A percentile compares a stretch with the other conserved stretches of the same genome.
phyloP scores from a whole-genome alignment of 163 green algal genomes.

The Scenedesmus sp. region DNA sequence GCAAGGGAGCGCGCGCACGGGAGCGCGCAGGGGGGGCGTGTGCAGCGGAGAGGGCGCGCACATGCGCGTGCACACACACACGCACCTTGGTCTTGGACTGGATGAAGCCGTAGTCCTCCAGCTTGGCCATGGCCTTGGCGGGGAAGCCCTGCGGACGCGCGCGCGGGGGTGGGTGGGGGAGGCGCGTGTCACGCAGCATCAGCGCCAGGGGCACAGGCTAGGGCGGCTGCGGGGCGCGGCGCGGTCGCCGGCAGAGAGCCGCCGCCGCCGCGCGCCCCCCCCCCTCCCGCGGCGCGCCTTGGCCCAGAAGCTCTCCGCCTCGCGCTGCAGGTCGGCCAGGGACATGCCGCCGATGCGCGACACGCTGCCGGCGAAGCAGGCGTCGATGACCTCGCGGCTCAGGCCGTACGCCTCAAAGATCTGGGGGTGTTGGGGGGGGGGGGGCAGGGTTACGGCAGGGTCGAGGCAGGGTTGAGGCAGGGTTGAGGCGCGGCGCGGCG shows the following conservation, averaged over 20 bases:
- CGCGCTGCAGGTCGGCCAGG: slow-evolving; percentile 89
- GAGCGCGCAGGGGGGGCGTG: too few relatives aligned
- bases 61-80: too few relatives aligned
- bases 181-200: too few relatives aligned
- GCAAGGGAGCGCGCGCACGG: too few relatives aligned
- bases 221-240: too few relatives aligned
- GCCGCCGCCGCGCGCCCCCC: background rate
- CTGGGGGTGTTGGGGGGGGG: too few relatives aligned
- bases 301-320: slow-evolving; percentile 91
- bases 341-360: slow-evolving; percentile 90
- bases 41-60: too few relatives aligned
- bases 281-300: slow-evolving; percentile 68
- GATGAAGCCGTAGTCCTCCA: slow-evolving; percentile 99
- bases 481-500: too few relatives aligned
- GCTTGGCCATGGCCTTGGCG: slow-evolving; percentile 88
- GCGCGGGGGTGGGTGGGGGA: too few relatives aligned
- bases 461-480: too few relatives aligned
- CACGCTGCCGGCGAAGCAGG: slow-evolving; percentile 86
- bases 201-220: background rate
- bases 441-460: background rate
- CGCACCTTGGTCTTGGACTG: slow-evolving; percentile 73
- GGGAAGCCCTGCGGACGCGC: slow-evolving; percentile 68
- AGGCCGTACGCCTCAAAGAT: slow-evolving; percentile 99
- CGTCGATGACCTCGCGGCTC: slow-evolving; percentile 91
- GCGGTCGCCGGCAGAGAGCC: background rate